A percentile compares a stretch with the other conserved stretches of the same genome.
phyloP scores from a whole-genome alignment of 2,329 filamentous ascomycete genomes.

The Cryphonectria naterciae region DNA sequence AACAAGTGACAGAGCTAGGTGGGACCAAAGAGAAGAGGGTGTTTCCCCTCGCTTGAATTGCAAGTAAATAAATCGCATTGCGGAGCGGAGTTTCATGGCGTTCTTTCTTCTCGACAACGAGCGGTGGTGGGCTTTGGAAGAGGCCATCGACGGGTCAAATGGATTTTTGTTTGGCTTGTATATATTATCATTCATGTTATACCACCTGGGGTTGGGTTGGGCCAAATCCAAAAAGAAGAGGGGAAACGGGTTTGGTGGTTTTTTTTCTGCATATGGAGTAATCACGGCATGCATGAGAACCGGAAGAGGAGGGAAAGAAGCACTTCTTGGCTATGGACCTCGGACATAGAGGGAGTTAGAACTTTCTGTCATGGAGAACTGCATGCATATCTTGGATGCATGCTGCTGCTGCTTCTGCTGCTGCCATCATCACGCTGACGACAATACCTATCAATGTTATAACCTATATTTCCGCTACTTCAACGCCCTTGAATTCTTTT shows the following conservation, averaged over 20 bases:
- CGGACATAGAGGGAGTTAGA: background rate
- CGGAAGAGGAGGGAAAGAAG: background rate
- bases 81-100: constrained; percentile 1
- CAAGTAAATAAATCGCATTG: constrained; percentile 7
- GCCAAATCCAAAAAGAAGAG: background rate
- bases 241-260: background rate
- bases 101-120: background rate
- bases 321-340: background rate
- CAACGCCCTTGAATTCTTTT: background rate
- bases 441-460: background rate
- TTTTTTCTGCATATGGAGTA: constrained; percentile 11
- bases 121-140: no score
- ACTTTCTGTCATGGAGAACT: background rate
- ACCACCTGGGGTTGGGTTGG: background rate
- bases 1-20: no score
- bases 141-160: background rate
- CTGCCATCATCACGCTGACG: background rate
- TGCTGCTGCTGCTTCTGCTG: no score
- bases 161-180: background rate
- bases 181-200: background rate
- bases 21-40: background rate
- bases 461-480: background rate
- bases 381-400: background rate
- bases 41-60: background rate
- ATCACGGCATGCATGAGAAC: constrained; percentile 10